Base-by-base conservation (phyloP, 1,284 basidiomycete genomes). In the Neonothopanus nambi region DNA sequence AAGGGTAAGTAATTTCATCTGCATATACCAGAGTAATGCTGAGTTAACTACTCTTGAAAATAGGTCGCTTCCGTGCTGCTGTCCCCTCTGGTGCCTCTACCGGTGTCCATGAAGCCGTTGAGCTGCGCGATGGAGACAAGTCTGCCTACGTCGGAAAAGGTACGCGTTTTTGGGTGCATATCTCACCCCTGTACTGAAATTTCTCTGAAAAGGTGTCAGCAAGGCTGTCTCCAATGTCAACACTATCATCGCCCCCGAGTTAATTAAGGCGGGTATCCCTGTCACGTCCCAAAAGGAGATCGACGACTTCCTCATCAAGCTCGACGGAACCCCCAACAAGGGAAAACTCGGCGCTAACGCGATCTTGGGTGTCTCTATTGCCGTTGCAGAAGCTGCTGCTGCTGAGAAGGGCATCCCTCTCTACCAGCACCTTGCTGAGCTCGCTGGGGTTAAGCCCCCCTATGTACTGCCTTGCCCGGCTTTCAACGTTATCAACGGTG, bases 401-500 rank as follows among this genome's bases (percentile, higher is more conserved):
- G 90, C 85, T 52, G 91, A 95, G 78, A 95, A 95, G 81, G 91
- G 88, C 59, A 80, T 98, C 53, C 94, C 97, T 55, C 89, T 98
- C 65, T 99, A 99, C 84, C 86, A 93, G 72, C 94, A 98, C 82
- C 85, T 99, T 64, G 96, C 95, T 51, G 87, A 93, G 61, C 88
- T 99, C 63, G 92, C 96, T 57, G 95, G 95, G 65, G 84, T 97
- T 75, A 92, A 93, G 75, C 81, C 91, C 56, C 96, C 96, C 43
- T 98, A 89, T 77, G 79, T 93, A 56, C 88, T 98, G 65, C 96
- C 96, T 64, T 80, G 75, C 70, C 97, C 95, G 51, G 87, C 92
- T 57, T 94, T 98, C 85, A 99, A 99, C 77, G 97, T 99, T 68
- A 99, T 99, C 83, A 99, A 99, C 79, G 97, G 97, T 76, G 97